Conservation (phyloP, 2,329 filamentous ascomycete genomes). For the Colletotrichum camelliae region DNA sequence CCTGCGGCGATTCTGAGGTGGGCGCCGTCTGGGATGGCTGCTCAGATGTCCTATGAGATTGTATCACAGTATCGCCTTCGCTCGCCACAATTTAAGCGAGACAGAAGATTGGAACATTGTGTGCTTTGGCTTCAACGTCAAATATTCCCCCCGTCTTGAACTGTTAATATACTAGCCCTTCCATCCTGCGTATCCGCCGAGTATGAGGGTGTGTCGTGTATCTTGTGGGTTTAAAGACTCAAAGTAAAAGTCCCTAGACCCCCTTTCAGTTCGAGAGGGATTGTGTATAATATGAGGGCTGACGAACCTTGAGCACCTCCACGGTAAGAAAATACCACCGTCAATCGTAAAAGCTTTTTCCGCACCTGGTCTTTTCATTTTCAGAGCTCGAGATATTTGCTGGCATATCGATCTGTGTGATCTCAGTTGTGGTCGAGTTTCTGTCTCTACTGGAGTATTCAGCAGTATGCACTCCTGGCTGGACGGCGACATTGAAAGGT, state of each 20-base stretch:
- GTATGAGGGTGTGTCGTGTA: accelerated
- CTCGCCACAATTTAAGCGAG: no score
- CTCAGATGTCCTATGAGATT: neutral
- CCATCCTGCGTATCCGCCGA: no score
- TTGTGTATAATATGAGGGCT: no score
- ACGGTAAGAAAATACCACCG: no score
- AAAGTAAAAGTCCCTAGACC: accelerated
- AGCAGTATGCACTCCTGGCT: neutral
- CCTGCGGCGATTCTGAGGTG: neutral
- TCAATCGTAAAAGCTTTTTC: neutral
- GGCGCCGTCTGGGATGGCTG: neutral
- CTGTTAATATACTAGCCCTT: neutral
- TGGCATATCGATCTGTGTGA: accelerated
- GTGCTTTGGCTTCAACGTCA: neutral
- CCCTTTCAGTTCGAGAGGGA: no score
- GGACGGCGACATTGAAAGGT: neutral
- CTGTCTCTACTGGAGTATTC: neutral
- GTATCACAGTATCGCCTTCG: no score
- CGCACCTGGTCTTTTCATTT: neutral
- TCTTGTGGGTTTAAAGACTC: no score
- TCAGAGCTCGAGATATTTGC: neutral
- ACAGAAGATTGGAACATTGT: no score
- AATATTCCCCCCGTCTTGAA: neutral
- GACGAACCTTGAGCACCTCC: no score
- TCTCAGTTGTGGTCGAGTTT: neutral